Evolutionary conservation across 176 grass and related monocot species (phyloP).

Genomic region (Eragrostis nindensis): DNA sequence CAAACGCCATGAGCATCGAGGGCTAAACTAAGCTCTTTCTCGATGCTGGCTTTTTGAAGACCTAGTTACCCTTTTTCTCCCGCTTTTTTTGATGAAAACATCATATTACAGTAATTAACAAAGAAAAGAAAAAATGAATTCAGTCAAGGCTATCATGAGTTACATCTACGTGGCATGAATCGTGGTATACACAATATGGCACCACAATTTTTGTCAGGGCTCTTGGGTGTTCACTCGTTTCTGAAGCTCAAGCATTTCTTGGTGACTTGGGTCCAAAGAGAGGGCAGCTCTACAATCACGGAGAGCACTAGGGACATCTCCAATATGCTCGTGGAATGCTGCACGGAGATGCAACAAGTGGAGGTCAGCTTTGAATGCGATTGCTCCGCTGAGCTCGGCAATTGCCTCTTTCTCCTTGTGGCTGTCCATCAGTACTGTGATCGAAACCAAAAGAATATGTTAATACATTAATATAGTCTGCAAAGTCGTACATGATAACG

Average conservation of each 20-base stretch:
- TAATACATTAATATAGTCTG: background rate
- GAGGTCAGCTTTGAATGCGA: conserved; percentile 87
- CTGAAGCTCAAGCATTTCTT: conserved; percentile 94
- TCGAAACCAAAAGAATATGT: conserved; percentile 20
- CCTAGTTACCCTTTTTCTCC: background rate
- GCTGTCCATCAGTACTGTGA: conserved; percentile 87
- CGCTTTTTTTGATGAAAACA: conserved; percentile 42
- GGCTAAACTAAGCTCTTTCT: conserved; percentile 14
- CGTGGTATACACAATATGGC: conserved; percentile 28
- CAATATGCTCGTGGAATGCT: conserved; percentile 84
- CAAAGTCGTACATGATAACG: background rate
- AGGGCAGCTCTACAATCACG: conserved; percentile 83
- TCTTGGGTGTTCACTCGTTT: conserved; percentile 91
- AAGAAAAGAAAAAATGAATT: conserved; percentile 33
- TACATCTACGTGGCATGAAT: conserved; percentile 32
- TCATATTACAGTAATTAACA: conserved; percentile 35
- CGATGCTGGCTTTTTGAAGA: conserved; percentile 28
- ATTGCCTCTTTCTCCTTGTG: conserved; percentile 91
- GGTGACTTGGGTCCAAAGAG: conserved; percentile 83
- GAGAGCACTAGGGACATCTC: conserved; percentile 69
- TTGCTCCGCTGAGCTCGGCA: conserved; percentile 72
- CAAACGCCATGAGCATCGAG: conserved; percentile 33
- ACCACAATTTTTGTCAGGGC: conserved; percentile 45
- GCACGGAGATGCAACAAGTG: conserved; percentile 87
- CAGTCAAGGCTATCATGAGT: conserved; percentile 43